Evolutionary conservation across 2,329 filamentous ascomycete species (phyloP).

Genomic region (Microcera coccophila): DNA sequence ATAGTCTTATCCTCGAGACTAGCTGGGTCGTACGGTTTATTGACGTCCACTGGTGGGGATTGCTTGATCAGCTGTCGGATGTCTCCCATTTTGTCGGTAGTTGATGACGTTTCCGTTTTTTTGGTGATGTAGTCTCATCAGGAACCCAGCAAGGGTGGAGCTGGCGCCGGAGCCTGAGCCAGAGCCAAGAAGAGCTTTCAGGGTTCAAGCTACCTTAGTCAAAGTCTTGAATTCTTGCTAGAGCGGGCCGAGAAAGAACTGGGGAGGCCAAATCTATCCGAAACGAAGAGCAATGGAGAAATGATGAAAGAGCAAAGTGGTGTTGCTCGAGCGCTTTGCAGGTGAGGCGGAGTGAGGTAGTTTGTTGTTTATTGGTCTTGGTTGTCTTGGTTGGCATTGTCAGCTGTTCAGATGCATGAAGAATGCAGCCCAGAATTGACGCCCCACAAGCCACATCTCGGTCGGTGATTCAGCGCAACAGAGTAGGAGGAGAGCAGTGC

Average conservation of each 20-base stretch:
- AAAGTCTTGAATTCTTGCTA: not conserved
- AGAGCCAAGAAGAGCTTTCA: too few species aligned
- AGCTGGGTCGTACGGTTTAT: slow-evolving; percentile 40
- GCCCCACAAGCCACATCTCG: not conserved
- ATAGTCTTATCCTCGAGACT: slow-evolving; percentile 54
- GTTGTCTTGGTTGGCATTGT: too few species aligned
- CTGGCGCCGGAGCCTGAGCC: too few species aligned
- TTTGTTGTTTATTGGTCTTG: too few species aligned
- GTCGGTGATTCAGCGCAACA: not conserved
- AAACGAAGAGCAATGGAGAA: not conserved
- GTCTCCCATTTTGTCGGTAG: slow-evolving; percentile 4
- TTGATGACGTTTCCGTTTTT: not conserved
- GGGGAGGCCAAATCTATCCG: not conserved
- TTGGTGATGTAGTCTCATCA: not conserved
- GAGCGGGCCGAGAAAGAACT: not conserved
- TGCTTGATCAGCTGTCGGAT: slow-evolving; percentile 25
- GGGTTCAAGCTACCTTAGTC: not conserved
- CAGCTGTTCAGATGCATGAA: not conserved
- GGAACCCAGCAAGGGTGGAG: not conserved
- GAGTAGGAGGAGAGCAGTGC: too few species aligned
- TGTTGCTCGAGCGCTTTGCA: too few species aligned
- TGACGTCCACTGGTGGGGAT: slow-evolving; percentile 45
- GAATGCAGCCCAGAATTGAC: not conserved
- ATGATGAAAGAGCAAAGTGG: not conserved
- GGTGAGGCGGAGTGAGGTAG: too few species aligned